These are phyloP conservation scores for Bipolaris bicolor DNA, from an alignment of 2,329 filamentous ascomycete genomes.

Conservation along the genomic window DNA sequence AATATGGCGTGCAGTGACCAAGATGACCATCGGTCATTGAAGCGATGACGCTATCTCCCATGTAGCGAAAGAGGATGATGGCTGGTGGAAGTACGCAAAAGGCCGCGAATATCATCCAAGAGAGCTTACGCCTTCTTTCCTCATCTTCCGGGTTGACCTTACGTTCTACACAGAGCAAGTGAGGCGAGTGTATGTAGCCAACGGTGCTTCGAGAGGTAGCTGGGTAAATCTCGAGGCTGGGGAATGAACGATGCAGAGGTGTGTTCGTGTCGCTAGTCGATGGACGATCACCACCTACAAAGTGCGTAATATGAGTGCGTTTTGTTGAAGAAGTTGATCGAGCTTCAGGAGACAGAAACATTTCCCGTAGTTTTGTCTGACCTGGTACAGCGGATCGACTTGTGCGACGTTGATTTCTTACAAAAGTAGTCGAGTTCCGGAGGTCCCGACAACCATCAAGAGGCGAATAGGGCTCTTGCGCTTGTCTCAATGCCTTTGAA, in stretches of 20 bases:
- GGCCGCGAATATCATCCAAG: constrained; percentile 41
- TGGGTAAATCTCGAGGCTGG: constrained; percentile 23
- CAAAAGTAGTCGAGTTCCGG: constrained; percentile 25
- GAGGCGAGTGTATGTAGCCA: constrained; percentile 36
- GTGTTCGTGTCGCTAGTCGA: constrained; percentile 42
- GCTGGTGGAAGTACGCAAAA: constrained; percentile 47
- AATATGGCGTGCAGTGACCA: constrained; percentile 32
- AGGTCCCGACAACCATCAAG: constrained; percentile 21
- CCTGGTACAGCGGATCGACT: constrained; percentile 42
- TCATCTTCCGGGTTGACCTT: constrained; percentile 32
- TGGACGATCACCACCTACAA: constrained; percentile 35
- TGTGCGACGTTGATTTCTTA: constrained; percentile 21
- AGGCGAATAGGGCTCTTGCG: constrained; percentile 19
- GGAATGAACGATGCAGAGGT: constrained; percentile 28
- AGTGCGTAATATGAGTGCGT: constrained; percentile 29
- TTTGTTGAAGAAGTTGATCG: constrained; percentile 28
- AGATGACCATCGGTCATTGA: constrained; percentile 41
- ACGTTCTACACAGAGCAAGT: constrained; percentile 39
- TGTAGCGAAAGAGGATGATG: constrained; percentile 46
- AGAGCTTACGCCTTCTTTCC: constrained; percentile 35
- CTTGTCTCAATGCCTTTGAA: constrained; percentile 18
- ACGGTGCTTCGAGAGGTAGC: constrained; percentile 15
- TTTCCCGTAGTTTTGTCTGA: constrained; percentile 44
- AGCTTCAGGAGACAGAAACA: constrained; percentile 39
- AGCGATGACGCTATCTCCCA: constrained; percentile 41